Percentiles rank a stretch among this genome's conserved stretches.
phyloP scores from a whole-genome alignment of 2,329 filamentous ascomycete genomes.

The Tolypocladium tundrense region DNA sequence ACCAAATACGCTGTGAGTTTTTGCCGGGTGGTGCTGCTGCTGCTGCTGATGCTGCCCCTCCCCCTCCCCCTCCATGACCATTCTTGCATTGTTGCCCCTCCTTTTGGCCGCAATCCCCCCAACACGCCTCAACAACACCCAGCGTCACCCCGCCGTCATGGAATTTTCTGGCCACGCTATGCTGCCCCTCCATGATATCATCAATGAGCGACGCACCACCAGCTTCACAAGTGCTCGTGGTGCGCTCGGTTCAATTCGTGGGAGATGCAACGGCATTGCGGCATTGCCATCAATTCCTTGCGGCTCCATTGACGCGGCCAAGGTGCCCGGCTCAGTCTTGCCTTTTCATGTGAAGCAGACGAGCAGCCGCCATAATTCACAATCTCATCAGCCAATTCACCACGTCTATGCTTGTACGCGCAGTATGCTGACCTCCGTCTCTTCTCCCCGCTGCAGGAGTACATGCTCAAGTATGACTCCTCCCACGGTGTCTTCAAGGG shows the following conservation, averaged over 20 bases:
- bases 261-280: neutral
- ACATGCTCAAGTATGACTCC: constrained; percentile 99
- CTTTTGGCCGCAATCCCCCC: neutral
- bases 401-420: neutral
- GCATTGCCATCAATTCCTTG: neutral
- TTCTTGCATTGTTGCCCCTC: constrained; percentile 6
- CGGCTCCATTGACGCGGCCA: neutral
- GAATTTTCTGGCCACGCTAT: neutral
- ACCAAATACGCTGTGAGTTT: constrained; percentile 86
- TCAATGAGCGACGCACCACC: neutral
- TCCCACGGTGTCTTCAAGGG: constrained; percentile 97
- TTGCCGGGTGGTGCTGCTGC: neutral
- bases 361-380: too few species aligned
- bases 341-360: neutral
- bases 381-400: neutral
- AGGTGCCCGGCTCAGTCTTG: neutral
- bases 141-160: neutral
- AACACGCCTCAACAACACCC: neutral
- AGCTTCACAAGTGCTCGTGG: neutral
- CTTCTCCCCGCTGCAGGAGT: constrained; percentile 50
- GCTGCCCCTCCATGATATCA: neutral
- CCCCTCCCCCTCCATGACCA: constrained; percentile 2
- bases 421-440: constrained; percentile 1
- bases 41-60: too few species aligned
- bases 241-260: neutral